These are phyloP conservation scores for Fusarium nodosum DNA, from an alignment of 2,329 filamentous ascomycete genomes.

Conservation along the genomic window DNA sequence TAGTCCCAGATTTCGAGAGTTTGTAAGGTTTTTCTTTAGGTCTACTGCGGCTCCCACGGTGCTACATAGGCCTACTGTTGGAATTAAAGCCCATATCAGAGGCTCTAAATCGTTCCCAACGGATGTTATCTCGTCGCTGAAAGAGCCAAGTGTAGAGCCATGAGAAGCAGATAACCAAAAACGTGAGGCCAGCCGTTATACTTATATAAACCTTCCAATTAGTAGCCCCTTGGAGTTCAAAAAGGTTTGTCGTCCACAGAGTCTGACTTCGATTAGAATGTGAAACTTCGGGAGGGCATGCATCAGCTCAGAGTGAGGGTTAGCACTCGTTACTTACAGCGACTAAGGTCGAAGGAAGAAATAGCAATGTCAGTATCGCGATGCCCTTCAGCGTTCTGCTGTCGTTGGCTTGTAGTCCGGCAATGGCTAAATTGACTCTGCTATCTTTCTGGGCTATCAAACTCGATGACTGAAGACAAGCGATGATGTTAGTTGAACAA, in stretches of 20 bases:
- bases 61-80: neutral
- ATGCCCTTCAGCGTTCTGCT: neutral
- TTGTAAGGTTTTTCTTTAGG: accelerated
- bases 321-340: neutral
- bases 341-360: neutral
- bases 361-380: neutral
- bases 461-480: neutral
- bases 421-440: neutral
- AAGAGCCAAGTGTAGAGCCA: neutral
- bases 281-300: neutral
- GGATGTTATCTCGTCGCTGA: neutral
- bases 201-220: neutral
- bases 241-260: neutral
- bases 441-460: neutral
- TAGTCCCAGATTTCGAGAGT: accelerated
- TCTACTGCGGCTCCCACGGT: too few relatives aligned
- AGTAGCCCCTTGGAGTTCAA: neutral
- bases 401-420: neutral
- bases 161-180: neutral
- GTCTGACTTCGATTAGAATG: neutral
- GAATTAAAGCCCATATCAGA: neutral
- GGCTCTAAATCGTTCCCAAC: neutral
- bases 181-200: neutral
- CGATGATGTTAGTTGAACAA: neutral
- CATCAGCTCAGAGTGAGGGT: too few relatives aligned